phyloP scores from a whole-genome alignment of 768 basidiomycete species.

The Grammothele lineata region DNA sequence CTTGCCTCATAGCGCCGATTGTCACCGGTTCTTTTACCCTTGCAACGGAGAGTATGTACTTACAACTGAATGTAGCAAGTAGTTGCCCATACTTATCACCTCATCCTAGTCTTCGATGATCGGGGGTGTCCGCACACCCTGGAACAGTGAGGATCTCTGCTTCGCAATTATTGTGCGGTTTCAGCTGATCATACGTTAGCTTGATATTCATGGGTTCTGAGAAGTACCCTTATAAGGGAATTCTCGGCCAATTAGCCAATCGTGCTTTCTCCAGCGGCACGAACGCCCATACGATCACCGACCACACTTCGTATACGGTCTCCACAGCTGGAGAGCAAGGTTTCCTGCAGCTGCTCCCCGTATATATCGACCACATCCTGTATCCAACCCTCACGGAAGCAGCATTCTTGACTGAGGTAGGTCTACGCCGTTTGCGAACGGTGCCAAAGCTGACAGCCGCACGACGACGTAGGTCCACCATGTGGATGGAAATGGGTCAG shows the following conservation, averaged over 20 bases:
- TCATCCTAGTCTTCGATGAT: constrained; percentile 75
- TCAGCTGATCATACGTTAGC: constrained; percentile 33
- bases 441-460: no score
- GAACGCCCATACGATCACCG: constrained; percentile 95
- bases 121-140: constrained; percentile 93
- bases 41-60: no score
- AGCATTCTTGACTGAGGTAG: constrained; percentile 62
- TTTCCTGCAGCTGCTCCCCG: constrained; percentile 74
- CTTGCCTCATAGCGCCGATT: no score
- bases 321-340: constrained; percentile 93
- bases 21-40: no score
- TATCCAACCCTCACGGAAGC: constrained; percentile 91
- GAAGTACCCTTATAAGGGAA: constrained; percentile 92
- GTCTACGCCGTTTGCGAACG: constrained; percentile 1
- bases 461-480: constrained; percentile 92
- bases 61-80: constrained; percentile 1
- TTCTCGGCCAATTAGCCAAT: constrained; percentile 91
- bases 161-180: constrained; percentile 11
- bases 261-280: constrained; percentile 87
- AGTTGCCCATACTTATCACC: neutral
- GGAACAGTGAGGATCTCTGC: constrained; percentile 92
- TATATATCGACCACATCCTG: constrained; percentile 93
- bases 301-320: constrained; percentile 92
- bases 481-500: constrained; percentile 82
- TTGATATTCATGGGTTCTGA: constrained; percentile 93